A percentile compares a stretch with the other conserved stretches of the same genome.
phyloP scores from a whole-genome alignment of 768 basidiomycete genomes.

The Hygrophorus russula region DNA sequence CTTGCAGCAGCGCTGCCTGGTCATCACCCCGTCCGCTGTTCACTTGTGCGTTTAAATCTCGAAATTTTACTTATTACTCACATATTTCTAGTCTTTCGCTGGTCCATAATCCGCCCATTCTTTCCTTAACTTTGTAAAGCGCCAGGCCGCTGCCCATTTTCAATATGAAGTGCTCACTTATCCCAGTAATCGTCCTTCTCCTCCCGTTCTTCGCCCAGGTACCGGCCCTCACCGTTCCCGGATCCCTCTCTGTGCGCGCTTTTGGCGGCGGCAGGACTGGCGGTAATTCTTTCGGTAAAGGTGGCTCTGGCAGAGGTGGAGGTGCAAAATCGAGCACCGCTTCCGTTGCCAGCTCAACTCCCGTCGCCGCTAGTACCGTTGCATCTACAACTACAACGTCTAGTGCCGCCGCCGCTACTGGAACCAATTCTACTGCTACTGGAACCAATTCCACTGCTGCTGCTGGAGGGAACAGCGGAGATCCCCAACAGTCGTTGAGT shows the following conservation, averaged over 20 bases:
- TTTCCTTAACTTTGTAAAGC: neutral
- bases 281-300: too few species aligned
- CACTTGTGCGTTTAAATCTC: neutral
- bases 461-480: conserved; percentile 9
- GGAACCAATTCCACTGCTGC: conserved; percentile 9
- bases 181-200: too few species aligned
- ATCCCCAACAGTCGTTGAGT: conserved; percentile 38
- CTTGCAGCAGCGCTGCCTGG: conserved; percentile 4
- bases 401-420: conserved; percentile 5
- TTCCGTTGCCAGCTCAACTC: neutral
- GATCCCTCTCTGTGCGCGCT: too few species aligned
- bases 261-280: too few species aligned
- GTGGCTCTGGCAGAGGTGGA: neutral
- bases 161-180: neutral
- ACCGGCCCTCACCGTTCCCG: too few species aligned
- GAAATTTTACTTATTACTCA: too few species aligned
- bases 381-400: neutral
- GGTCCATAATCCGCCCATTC: neutral
- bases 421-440: conserved; percentile 4
- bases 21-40: neutral
- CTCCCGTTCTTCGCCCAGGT: too few species aligned
- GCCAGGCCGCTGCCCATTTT: neutral
- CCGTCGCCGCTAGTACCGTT: neutral
- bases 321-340: neutral
- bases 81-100: neutral